These are phyloP conservation scores for Amphicarpaea edgeworthii DNA, from an alignment of 306 rosid genomes.

Conservation along the genomic window DNA sequence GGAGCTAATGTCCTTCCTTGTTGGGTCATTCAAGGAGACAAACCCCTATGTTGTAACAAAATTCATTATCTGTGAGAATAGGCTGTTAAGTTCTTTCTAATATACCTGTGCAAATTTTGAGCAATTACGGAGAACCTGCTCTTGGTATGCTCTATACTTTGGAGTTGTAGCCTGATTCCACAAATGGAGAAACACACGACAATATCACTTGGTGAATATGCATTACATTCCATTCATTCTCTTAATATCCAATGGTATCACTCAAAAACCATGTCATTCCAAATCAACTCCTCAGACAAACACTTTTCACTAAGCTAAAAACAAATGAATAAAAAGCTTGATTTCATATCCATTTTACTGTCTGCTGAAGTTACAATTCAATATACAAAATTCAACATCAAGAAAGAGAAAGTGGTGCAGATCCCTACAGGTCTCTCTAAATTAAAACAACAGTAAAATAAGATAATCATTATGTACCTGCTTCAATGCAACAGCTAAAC, in stretches of 20 bases:
- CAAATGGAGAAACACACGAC: slow-evolving; percentile 3
- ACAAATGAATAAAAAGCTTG: slow-evolving; percentile 22
- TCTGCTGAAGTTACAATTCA: slow-evolving; percentile 14
- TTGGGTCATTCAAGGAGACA: neutral
- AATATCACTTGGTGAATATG: neutral
- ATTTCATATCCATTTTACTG: slow-evolving; percentile 23
- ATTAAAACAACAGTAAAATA: slow-evolving; percentile 5
- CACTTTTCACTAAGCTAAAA: neutral
- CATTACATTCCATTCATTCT: neutral
- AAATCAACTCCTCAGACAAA: too few relatives aligned
- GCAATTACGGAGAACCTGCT: too few relatives aligned
- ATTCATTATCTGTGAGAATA: neutral
- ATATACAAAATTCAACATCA: slow-evolving; percentile 30
- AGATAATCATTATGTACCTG: neutral
- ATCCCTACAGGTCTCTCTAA: neutral
- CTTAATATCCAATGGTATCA: neutral
- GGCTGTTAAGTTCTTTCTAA: neutral
- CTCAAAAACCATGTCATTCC: too few relatives aligned
- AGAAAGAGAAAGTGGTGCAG: neutral
- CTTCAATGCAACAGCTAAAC: too few relatives aligned
- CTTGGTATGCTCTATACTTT: too few relatives aligned
- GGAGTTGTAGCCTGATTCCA: slow-evolving; percentile 32
- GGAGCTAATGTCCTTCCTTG: too few relatives aligned
- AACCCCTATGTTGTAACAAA: neutral
- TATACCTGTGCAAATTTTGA: slow-evolving; percentile 33